These are phyloP conservation scores for Xylaria grammica DNA, from an alignment of 495 filamentous ascomycete species.

Conservation along the genomic window DNA sequence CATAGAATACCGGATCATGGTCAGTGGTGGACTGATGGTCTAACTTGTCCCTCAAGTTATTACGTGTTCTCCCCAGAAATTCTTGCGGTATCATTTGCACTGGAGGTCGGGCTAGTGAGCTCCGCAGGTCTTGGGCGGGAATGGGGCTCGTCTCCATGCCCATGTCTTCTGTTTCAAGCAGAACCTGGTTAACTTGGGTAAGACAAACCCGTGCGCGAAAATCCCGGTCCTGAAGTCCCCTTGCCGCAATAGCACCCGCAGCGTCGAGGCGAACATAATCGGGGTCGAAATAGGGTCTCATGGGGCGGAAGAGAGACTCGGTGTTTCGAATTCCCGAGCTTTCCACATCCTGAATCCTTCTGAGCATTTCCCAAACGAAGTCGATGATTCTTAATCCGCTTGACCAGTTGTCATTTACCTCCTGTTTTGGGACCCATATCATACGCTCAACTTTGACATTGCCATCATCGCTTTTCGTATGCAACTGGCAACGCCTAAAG, in stretches of 20 bases:
- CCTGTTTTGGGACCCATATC: not conserved
- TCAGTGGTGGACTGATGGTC: too few species aligned
- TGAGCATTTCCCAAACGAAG: not conserved
- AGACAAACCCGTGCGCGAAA: not conserved
- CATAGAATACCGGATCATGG: too few species aligned
- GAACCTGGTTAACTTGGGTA: not conserved
- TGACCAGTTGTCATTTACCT: not conserved
- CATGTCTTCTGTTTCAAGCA: too few species aligned
- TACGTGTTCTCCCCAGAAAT: too few species aligned
- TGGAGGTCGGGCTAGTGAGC: not conserved
- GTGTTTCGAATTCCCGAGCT: not conserved
- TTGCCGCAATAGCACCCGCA: not conserved
- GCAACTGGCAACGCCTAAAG: too few species aligned
- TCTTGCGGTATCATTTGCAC: not conserved
- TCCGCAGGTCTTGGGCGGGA: not conserved
- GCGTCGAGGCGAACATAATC: not conserved
- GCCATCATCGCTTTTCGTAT: too few species aligned
- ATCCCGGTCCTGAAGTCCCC: not conserved
- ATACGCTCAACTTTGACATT: not conserved
- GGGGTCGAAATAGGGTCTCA: conserved; percentile 4
- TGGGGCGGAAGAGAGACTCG: not conserved
- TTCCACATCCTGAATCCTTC: not conserved
- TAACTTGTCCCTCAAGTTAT: too few species aligned
- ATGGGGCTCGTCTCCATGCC: not conserved
- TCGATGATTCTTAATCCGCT: not conserved